Percentiles rank a stretch among this genome's conserved stretches.
These are phyloP conservation scores for Pyrus hybrid DNA, from an alignment of 331 rosid genomes.

Conservation along the genomic window DNA sequence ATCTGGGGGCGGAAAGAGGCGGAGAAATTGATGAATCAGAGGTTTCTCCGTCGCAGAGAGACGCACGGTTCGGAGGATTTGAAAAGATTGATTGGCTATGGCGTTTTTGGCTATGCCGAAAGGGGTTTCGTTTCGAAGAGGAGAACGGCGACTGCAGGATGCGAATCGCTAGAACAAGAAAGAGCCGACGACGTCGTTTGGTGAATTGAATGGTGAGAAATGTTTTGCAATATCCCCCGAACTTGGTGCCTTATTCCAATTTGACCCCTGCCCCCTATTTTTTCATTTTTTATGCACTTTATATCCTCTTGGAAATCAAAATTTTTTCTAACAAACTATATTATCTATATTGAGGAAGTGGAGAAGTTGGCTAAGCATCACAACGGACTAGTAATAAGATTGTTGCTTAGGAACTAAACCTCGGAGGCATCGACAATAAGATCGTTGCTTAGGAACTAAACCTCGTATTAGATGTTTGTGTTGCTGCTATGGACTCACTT, in stretches of 20 bases:
- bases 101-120: background rate
- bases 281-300: no score
- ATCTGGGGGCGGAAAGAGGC: constrained; percentile 3
- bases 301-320: no score
- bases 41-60: background rate
- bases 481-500: background rate
- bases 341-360: no score
- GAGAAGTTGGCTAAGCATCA: fast-evolving
- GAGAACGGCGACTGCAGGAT: background rate
- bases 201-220: background rate
- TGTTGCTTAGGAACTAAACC: background rate
- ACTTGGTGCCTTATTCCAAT: no score
- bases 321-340: no score
- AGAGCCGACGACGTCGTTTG: background rate
- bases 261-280: no score
- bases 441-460: background rate
- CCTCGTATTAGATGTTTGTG: background rate
- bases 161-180: background rate
- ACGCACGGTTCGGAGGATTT: background rate
- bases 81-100: background rate
- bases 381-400: background rate
- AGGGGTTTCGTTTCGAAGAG: background rate
- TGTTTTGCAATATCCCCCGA: background rate
- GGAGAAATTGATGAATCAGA: background rate
- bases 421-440: background rate